Evolutionary conservation across 345 rosid species (phyloP).

Genomic region (Capsella bursapastoris): DNA sequence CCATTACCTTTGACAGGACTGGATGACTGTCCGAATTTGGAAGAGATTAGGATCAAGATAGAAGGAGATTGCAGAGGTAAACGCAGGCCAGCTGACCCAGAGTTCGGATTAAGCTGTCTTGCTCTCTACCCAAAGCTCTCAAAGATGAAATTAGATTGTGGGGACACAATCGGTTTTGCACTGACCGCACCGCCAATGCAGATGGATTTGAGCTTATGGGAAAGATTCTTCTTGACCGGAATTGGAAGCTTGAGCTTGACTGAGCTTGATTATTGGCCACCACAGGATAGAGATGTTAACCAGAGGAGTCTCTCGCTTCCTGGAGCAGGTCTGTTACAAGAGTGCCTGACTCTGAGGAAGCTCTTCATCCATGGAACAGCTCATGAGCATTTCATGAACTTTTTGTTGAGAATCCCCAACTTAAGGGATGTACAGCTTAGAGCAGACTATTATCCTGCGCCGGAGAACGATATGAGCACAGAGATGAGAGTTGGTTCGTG

Average conservation of each 20-base stretch:
- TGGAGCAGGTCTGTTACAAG: conserved; percentile 68
- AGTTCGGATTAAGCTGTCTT: conserved; percentile 73
- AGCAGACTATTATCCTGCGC: conserved; percentile 96
- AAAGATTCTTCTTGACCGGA: conserved; percentile 79
- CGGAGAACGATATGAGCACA: conserved; percentile 82
- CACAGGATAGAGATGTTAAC: conserved; percentile 85
- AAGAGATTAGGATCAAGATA: conserved; percentile 73
- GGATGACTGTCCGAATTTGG: conserved; percentile 76
- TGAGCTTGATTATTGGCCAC: conserved; percentile 92
- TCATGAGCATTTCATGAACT: conserved; percentile 88
- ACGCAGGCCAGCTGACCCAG: conserved; percentile 55
- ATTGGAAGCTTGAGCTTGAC: conserved; percentile 60
- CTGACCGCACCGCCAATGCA: conserved; percentile 83
- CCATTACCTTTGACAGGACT: conserved; percentile 65
- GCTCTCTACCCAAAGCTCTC: conserved; percentile 61
- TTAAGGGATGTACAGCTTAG: conserved; percentile 89
- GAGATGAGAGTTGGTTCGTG: conserved; percentile 89
- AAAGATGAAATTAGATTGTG: conserved; percentile 80
- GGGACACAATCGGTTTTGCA: conserved; percentile 69
- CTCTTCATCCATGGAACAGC: conserved; percentile 95
- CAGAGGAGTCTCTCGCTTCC: conserved; percentile 83
- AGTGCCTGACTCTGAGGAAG: conserved; percentile 70
- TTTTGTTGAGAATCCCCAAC: conserved; percentile 56
- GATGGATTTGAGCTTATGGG: conserved; percentile 92
- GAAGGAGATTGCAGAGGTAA: conserved; percentile 88